Evolutionary conservation across 2,329 filamentous ascomycete genomes (phyloP).

Genomic region (Sporothrix brasiliensis): DNA sequence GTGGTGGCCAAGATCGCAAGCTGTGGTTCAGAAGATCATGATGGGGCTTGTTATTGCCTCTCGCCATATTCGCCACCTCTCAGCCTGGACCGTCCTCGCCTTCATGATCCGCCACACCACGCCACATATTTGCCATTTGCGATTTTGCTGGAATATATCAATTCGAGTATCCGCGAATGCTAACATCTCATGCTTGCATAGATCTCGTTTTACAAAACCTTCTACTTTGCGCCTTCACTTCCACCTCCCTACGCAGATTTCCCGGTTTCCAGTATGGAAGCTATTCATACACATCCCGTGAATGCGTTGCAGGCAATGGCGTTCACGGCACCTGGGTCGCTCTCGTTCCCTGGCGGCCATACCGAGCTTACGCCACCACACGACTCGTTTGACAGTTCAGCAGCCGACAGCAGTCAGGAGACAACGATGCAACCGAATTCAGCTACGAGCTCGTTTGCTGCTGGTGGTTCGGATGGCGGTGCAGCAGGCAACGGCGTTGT

Average conservation of each 20-base stretch:
- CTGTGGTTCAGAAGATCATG: neutral
- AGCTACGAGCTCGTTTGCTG: neutral
- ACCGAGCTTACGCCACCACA: conserved; percentile 81
- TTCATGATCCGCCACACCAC: neutral
- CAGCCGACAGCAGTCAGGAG: conserved; percentile 11
- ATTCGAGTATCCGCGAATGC: neutral
- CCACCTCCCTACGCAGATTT: conserved; percentile 24
- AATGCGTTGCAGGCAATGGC: conserved; percentile 93
- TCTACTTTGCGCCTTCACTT: neutral
- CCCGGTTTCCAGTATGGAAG: conserved; percentile 65
- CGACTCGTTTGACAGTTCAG: conserved; percentile 43
- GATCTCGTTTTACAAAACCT: neutral
- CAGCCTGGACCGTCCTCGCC: neutral
- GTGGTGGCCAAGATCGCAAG: neutral
- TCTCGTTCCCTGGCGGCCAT: conserved; percentile 86
- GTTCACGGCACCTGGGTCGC: conserved; percentile 87
- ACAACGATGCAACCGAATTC: neutral
- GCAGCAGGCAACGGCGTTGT: conserved; percentile 70
- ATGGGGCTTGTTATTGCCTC: conserved; percentile 11
- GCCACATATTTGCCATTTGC: neutral
- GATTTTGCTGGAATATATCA: conserved; percentile 14
- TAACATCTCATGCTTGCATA: neutral
- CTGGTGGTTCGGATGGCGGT: conserved; percentile 42
- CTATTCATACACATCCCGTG: conserved; percentile 86
- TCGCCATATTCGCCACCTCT: conserved; percentile 5